Percentiles rank a stretch among this genome's conserved stretches.
phyloP scores from a whole-genome alignment of 768 basidiomycete genomes.

The Mycena floridula region DNA sequence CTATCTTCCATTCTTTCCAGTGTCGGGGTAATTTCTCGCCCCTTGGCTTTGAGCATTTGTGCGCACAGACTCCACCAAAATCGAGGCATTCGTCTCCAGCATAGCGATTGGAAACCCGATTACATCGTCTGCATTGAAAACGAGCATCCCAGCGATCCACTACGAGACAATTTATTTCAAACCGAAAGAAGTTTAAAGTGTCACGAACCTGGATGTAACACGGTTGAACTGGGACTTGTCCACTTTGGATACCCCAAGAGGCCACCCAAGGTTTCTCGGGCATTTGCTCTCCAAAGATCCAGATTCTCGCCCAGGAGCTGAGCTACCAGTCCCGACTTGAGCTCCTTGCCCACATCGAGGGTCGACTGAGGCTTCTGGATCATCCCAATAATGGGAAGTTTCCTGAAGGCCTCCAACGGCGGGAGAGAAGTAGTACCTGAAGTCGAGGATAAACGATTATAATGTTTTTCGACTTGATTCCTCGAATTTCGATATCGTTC shows the following conservation, averaged over 20 bases:
- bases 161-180: too few relatives aligned
- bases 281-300: conserved; percentile 39
- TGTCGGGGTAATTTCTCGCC: conserved; percentile 15
- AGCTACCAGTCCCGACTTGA: conserved; percentile 22
- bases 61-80: conserved; percentile 52
- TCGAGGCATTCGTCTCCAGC: conserved; percentile 42
- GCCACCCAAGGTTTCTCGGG: conserved; percentile 35
- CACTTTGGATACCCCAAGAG: conserved; percentile 47
- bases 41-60: conserved; percentile 40
- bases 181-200: too few relatives aligned
- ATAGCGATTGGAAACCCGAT: conserved; percentile 26
- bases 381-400: conserved; percentile 37
- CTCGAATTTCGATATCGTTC: conserved; percentile 18
- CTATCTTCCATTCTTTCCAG: conserved; percentile 36
- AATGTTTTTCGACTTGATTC: conserved; percentile 32
- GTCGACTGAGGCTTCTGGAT: conserved; percentile 18
- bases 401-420: conserved; percentile 39
- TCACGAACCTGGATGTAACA: conserved; percentile 55
- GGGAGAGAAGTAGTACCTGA: conserved; percentile 31
- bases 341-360: conserved; percentile 4
- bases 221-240: conserved; percentile 38
- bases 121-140: conserved; percentile 53
- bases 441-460: conserved; percentile 36
- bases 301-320: conserved; percentile 39
- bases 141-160: conserved; percentile 52